These are phyloP conservation scores for Globisporangium canariense DNA, from an alignment of 352 stramenopile genomes.

Conservation along the genomic window DNA sequence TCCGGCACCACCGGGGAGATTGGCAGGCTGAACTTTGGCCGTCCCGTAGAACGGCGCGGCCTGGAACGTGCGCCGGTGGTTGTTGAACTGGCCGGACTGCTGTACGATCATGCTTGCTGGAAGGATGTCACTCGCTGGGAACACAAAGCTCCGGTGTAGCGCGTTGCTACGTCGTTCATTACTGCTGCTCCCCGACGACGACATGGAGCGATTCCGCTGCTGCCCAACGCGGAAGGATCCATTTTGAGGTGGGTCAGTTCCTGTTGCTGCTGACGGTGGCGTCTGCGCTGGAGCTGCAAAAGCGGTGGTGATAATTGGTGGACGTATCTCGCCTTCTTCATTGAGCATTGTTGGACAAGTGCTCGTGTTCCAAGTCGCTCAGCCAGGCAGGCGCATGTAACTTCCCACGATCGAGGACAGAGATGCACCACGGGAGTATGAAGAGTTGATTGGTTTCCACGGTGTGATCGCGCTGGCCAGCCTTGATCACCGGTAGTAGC, in stretches of 20 bases:
- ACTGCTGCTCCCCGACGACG: slow-evolving; percentile 25
- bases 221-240: slow-evolving; percentile 14
- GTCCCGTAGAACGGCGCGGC: slow-evolving; percentile 26
- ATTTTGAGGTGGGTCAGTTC: background rate
- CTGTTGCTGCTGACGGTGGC: too few relatives aligned
- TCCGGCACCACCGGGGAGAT: background rate
- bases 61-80: slow-evolving; percentile 21
- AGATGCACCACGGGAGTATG: background rate
- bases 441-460: background rate
- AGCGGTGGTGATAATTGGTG: slow-evolving; percentile 8
- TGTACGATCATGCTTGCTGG: slow-evolving; percentile 39
- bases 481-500: background rate
- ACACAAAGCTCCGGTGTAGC: slow-evolving; percentile 40
- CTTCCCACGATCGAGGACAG: background rate
- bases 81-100: slow-evolving; percentile 24
- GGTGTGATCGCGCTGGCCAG: background rate
- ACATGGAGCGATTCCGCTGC: slow-evolving; percentile 12
- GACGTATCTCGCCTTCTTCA: slow-evolving; percentile 7
- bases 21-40: slow-evolving; percentile 30
- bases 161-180: slow-evolving; percentile 27
- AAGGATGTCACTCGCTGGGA: slow-evolving; percentile 37
- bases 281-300: background rate
- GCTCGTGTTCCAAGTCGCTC: background rate
- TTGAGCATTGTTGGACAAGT: slow-evolving; percentile 10
- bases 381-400: slow-evolving; percentile 15